Percentiles rank a stretch among this genome's conserved stretches.
phyloP scores from a whole-genome alignment of 345 rosid species.

The Rhodomyrtus tomentosa region DNA sequence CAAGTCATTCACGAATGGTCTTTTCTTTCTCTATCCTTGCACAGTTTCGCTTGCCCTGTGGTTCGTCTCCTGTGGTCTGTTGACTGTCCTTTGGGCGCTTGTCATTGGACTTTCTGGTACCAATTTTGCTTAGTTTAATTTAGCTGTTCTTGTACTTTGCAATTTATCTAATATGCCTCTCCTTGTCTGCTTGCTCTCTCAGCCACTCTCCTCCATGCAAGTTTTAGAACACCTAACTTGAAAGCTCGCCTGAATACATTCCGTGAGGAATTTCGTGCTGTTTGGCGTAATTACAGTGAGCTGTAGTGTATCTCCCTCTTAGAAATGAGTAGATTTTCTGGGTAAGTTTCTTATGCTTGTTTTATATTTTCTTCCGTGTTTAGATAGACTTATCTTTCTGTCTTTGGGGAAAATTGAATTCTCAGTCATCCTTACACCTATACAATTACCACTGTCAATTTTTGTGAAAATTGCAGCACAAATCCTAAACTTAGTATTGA shows the following conservation, averaged over 20 bases:
- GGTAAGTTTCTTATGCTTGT: not conserved
- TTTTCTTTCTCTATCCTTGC: not conserved
- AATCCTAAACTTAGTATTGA: not conserved
- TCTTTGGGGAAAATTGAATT: not conserved
- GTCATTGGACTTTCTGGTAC: constrained; percentile 73
- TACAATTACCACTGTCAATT: not conserved
- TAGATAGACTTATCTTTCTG: not conserved
- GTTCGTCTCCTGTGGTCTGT: constrained; percentile 78
- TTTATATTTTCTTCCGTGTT: not conserved
- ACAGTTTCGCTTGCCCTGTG: constrained; percentile 68
- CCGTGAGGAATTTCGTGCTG: constrained; percentile 92
- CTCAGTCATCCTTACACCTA: not conserved
- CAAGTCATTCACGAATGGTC: not conserved
- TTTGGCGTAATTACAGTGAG: constrained; percentile 97
- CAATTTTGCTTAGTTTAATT: not conserved
- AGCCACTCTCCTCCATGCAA: constrained; percentile 90
- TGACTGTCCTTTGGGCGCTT: constrained; percentile 76
- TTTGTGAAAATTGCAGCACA: not conserved
- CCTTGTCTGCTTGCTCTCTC: constrained; percentile 1
- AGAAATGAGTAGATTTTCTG: not conserved
- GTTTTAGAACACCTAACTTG: constrained; percentile 89
- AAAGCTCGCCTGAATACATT: constrained; percentile 95
- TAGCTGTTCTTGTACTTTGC: not conserved
- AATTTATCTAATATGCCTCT: not conserved
- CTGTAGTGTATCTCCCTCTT: constrained; percentile 30